These are phyloP conservation scores for Pestalotiopsis sp. DNA, from an alignment of 2,329 filamentous ascomycete species.

Conservation along the genomic window DNA sequence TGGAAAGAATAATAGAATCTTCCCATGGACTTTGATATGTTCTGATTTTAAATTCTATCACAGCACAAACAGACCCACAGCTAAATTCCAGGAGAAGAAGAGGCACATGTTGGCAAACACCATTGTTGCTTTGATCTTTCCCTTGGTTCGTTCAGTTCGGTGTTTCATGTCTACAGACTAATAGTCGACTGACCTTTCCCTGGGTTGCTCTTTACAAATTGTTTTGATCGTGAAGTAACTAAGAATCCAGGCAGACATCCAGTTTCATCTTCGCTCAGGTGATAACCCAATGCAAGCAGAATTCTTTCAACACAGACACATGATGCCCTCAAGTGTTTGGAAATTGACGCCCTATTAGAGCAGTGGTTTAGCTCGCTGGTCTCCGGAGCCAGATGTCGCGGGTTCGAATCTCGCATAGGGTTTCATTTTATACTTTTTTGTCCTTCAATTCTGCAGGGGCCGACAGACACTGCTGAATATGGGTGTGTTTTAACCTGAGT, in stretches of 20 bases:
- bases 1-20: too few species aligned
- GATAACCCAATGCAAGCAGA: neutral
- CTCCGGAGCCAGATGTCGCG: slow-evolving; percentile 5
- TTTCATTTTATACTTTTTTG: neutral
- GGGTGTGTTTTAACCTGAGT: too few species aligned
- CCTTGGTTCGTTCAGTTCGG: too few species aligned
- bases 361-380: slow-evolving; percentile 11
- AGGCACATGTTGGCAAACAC: too few species aligned
- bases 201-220: neutral
- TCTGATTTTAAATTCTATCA: too few species aligned
- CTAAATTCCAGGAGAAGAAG: too few species aligned
- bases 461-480: too few species aligned
- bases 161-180: too few species aligned
- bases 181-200: neutral
- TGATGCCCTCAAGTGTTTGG: neutral
- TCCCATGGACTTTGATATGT: too few species aligned
- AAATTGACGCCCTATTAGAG: neutral
- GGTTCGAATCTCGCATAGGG: slow-evolving; percentile 10
- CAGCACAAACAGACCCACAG: too few species aligned
- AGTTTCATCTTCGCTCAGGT: neutral
- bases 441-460: neutral
- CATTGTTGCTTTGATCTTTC: too few species aligned
- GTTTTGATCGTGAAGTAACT: neutral
- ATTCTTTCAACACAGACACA: neutral
- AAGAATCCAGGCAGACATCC: neutral